phyloP scores from a whole-genome alignment of 208 protist species.

The Leishmania major region DNA sequence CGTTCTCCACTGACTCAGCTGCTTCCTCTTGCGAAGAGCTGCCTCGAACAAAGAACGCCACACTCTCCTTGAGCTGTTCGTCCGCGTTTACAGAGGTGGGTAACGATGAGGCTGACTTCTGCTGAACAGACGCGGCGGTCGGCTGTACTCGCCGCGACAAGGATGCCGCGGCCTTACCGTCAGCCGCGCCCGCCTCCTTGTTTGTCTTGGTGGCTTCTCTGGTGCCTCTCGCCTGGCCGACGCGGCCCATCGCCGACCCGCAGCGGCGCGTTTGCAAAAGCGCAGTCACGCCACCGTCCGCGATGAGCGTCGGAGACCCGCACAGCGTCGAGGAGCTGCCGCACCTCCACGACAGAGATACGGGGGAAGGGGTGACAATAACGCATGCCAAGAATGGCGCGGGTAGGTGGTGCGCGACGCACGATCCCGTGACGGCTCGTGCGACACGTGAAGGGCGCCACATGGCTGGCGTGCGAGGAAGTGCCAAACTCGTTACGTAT shows the following conservation, averaged over 20 bases:
- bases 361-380: neutral
- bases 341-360: neutral
- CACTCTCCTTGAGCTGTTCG: neutral
- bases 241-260: conserved; percentile 2
- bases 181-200: neutral
- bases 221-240: neutral
- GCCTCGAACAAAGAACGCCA: neutral
- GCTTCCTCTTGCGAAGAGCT: neutral
- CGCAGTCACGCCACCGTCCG: neutral
- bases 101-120: neutral
- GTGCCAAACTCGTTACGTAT: neutral
- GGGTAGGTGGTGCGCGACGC: neutral
- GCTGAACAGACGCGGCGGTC: neutral
- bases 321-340: neutral
- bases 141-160: neutral
- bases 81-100: neutral
- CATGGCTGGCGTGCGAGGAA: neutral
- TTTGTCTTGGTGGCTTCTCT: neutral
- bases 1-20: neutral
- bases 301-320: neutral
- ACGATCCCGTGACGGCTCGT: neutral
- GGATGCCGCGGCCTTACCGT: neutral
- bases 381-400: neutral
- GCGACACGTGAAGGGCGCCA: neutral
- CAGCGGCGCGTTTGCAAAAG: conserved; percentile 1